Evolutionary conservation across 345 rosid species (phyloP).

Genomic region (Euphorbia pulcherrima): DNA sequence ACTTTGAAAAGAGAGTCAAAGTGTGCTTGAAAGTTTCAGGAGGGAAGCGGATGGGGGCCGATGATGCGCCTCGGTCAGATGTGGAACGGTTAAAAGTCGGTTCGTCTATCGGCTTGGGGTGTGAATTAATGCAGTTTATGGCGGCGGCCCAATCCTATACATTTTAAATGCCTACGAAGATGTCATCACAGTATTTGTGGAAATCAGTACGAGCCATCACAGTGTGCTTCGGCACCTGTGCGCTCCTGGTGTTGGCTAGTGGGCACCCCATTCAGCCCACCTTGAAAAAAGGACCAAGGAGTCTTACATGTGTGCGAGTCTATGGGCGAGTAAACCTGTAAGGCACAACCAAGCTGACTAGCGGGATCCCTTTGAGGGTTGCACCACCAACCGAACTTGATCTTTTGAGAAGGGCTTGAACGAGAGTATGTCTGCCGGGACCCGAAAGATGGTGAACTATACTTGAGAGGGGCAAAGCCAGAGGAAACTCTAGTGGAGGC

Average conservation of each 20-base stretch:
- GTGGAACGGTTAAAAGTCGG: neutral
- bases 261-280: neutral
- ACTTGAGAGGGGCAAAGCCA: no score
- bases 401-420: no score
- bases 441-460: no score
- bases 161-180: neutral
- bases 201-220: neutral
- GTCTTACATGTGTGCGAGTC: neutral
- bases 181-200: no score
- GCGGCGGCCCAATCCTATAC: constrained; percentile 1
- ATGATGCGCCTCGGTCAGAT: no score
- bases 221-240: no score
- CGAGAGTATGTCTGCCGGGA: no score
- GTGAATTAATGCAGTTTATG: neutral
- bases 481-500: no score
- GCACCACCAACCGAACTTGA: no score
- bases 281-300: neutral
- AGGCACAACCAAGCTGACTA: no score
- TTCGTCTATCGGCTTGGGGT: constrained; percentile 5
- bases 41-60: no score
- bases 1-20: constrained; percentile 1
- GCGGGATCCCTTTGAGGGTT: no score
- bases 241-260: neutral
- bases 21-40: neutral
- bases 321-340: neutral